Conservation (phyloP, 768 basidiomycete species). For the Sarcomyxa edulis region DNA sequence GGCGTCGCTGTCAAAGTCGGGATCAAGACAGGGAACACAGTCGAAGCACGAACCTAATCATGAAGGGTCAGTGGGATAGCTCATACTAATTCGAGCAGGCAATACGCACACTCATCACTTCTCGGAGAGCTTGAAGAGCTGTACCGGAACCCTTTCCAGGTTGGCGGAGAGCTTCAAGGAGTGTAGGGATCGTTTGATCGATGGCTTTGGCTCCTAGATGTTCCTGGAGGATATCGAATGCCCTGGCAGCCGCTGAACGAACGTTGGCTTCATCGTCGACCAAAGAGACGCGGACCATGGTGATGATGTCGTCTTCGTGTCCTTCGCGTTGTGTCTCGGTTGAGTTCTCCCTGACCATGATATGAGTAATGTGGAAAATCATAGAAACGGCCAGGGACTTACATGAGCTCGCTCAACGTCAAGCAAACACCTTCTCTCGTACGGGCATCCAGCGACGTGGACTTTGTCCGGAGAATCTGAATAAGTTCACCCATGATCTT, state of each 20-base stretch:
- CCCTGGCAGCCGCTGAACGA: slow-evolving; percentile 80
- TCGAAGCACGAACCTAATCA: slow-evolving; percentile 82
- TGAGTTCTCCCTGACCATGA: slow-evolving; percentile 63
- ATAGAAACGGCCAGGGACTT: slow-evolving; percentile 17
- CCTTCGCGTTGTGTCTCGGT: slow-evolving; percentile 81
- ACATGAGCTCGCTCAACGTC: slow-evolving; percentile 87
- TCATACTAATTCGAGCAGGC: neutral
- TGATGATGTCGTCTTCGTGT: slow-evolving; percentile 84
- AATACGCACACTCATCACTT: slow-evolving; percentile 83
- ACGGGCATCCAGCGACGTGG: slow-evolving; percentile 53
- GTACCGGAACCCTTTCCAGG: slow-evolving; percentile 94
- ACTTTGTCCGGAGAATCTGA: slow-evolving; percentile 64
- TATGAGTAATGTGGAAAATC: neutral
- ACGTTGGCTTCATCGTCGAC: slow-evolving; percentile 88
- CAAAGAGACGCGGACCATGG: slow-evolving; percentile 75
- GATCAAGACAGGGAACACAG: slow-evolving; percentile 95
- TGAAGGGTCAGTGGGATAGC: slow-evolving; percentile 4
- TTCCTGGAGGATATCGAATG: slow-evolving; percentile 92
- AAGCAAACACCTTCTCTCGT: slow-evolving; percentile 84
- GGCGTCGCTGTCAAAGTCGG: slow-evolving; percentile 88
- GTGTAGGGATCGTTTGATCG: slow-evolving; percentile 93
- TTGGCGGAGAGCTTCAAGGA: slow-evolving; percentile 88
- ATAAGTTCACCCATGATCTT: slow-evolving; percentile 82
- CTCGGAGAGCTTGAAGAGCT: slow-evolving; percentile 85
- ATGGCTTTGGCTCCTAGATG: slow-evolving; percentile 87